A percentile compares a stretch with the other conserved stretches of the same genome.
Evolutionary conservation across 805 yeast genomes (phyloP).

Genomic region (Blastobotrys parvus): DNA sequence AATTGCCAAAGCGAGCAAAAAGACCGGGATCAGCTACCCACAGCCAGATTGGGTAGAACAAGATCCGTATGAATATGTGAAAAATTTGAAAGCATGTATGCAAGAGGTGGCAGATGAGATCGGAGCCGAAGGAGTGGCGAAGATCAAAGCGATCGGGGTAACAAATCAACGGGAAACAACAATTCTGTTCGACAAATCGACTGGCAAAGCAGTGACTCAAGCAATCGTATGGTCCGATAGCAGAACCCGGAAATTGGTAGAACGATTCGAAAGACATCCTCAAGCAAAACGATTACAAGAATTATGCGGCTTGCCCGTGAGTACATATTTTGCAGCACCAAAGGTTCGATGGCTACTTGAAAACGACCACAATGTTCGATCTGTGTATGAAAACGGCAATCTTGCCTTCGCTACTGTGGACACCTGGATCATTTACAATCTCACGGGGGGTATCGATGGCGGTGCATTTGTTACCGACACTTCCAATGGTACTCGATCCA

Average conservation of each 20-base stretch:
- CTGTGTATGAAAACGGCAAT: slow-evolving; percentile 65
- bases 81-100: slow-evolving; percentile 73
- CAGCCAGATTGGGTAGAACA: slow-evolving; percentile 76
- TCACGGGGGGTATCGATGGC: slow-evolving; percentile 52
- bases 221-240: slow-evolving; percentile 98
- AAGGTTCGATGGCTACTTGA: slow-evolving; percentile 85
- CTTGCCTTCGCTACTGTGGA: slow-evolving; percentile 92
- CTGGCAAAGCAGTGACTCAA: slow-evolving; percentile 75
- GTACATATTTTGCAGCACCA: slow-evolving; percentile 87
- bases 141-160: slow-evolving; percentile 45
- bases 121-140: slow-evolving; percentile 3
- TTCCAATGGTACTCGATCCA: slow-evolving; percentile 86
- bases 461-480: slow-evolving; percentile 72
- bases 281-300: slow-evolving; percentile 49
- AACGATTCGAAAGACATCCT: slow-evolving; percentile 47
- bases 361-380: slow-evolving; percentile 57
- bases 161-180: slow-evolving; percentile 97
- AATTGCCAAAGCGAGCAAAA: slow-evolving; percentile 71
- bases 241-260: slow-evolving; percentile 67
- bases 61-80: slow-evolving; percentile 74
- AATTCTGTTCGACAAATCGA: slow-evolving; percentile 68
- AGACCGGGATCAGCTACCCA: slow-evolving; percentile 58
- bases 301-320: slow-evolving; percentile 77
- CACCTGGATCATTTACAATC: slow-evolving; percentile 83
- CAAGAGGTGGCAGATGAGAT: slow-evolving; percentile 28